Conservation (phyloP, 768 basidiomycete genomes). For the Collybia mongolica region DNA sequence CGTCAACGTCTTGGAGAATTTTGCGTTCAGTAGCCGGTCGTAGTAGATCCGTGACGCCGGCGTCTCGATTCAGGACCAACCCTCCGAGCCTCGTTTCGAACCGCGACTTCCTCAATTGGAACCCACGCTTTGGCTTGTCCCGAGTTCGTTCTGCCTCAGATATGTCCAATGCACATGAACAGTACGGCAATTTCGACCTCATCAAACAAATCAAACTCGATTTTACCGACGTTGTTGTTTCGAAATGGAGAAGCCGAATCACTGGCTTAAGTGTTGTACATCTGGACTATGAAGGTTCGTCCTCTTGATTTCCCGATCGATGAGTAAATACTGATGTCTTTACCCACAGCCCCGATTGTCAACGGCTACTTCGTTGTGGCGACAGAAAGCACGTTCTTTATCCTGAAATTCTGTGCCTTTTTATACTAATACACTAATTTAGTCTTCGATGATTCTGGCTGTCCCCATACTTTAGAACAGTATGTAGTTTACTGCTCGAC, state of each 20-base stretch:
- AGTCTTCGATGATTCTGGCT: slow-evolving; percentile 95
- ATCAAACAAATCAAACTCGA: slow-evolving; percentile 73
- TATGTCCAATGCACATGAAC: slow-evolving; percentile 32
- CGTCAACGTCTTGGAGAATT: slow-evolving; percentile 24
- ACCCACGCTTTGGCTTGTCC: slow-evolving; percentile 1
- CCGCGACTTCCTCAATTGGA: slow-evolving; percentile 6
- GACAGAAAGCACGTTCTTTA: slow-evolving; percentile 69
- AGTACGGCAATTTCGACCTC: slow-evolving; percentile 82
- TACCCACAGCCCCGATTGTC: slow-evolving; percentile 69
- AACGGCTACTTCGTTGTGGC: slow-evolving; percentile 89
- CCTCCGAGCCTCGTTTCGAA: neutral
- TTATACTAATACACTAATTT: neutral
- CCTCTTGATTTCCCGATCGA: slow-evolving; percentile 5
- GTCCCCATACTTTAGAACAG: slow-evolving; percentile 97
- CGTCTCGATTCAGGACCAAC: neutral
- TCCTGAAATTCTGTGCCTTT: neutral
- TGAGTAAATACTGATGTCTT: slow-evolving; percentile 14
- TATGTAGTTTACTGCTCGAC: slow-evolving; percentile 33
- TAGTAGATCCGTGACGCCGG: slow-evolving; percentile 4
- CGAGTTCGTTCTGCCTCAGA: slow-evolving; percentile 13
- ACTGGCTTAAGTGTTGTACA: slow-evolving; percentile 92
- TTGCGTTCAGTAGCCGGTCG: slow-evolving; percentile 12
- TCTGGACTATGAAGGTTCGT: slow-evolving; percentile 82
- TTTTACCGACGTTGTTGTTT: slow-evolving; percentile 77
- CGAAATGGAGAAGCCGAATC: slow-evolving; percentile 85